phyloP scores from a whole-genome alignment of 768 basidiomycete genomes.

The Podaxis pistillaris region DNA sequence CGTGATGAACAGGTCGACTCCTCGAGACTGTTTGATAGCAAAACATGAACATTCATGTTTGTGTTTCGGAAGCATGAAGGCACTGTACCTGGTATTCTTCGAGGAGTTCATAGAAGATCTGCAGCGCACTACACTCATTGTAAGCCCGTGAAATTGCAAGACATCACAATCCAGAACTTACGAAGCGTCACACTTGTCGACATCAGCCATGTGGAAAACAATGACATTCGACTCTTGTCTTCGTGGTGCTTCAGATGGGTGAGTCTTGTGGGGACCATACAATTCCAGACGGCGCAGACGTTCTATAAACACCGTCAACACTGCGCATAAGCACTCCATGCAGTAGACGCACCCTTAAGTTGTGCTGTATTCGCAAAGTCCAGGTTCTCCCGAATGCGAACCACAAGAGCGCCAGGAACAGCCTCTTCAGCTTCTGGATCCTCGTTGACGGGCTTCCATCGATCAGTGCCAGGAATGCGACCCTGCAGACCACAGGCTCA shows the following conservation, averaged over 20 bases:
- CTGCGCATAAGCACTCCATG: not conserved
- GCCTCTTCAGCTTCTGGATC: conserved; percentile 82
- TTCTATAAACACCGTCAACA: conserved; percentile 39
- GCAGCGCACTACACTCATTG: conserved; percentile 57
- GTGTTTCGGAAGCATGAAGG: not conserved
- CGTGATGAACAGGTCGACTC: conserved; percentile 50
- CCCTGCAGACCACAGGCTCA: conserved; percentile 47
- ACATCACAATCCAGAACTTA: conserved; percentile 36
- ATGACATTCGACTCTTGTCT: conserved; percentile 72
- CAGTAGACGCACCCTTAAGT: conserved; percentile 63
- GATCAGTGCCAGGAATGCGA: conserved; percentile 81
- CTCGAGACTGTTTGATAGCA: conserved; percentile 37
- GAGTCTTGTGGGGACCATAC: conserved; percentile 75
- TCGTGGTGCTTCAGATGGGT: conserved; percentile 87
- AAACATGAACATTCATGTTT: not conserved
- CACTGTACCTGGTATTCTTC: conserved; percentile 69
- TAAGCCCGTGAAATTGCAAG: conserved; percentile 12
- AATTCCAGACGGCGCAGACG: conserved; percentile 82
- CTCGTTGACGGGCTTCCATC: conserved; percentile 90
- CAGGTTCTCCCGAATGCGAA: conserved; percentile 86
- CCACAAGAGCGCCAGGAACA: conserved; percentile 78
- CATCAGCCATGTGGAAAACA: conserved; percentile 93
- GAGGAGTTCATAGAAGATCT: conserved; percentile 78
- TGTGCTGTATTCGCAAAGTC: conserved; percentile 97
- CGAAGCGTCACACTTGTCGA: conserved; percentile 90